phyloP scores from a whole-genome alignment of 148 eudicot species.

The Persicaria maculosa region DNA sequence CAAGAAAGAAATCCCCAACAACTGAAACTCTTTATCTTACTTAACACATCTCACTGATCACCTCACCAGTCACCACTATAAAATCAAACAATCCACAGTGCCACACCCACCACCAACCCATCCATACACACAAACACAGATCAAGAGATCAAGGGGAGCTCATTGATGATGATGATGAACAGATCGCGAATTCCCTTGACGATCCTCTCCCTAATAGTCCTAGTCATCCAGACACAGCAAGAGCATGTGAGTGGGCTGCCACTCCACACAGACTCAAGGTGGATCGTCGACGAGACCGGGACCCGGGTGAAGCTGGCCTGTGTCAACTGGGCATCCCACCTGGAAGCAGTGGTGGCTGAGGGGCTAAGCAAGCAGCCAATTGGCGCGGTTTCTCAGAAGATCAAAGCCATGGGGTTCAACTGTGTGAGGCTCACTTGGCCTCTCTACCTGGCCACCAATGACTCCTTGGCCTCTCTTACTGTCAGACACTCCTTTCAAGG shows the following conservation, averaged over 20 bases:
- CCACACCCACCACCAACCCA: no score
- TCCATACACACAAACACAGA: no score
- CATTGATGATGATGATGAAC: no score
- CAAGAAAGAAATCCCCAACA: no score
- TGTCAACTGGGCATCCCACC: not conserved
- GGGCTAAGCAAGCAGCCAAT: conserved; percentile 24
- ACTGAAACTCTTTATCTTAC: no score
- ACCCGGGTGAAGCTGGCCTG: not conserved
- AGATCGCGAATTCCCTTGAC: no score
- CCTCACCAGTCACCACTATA: no score
- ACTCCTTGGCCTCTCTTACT: conserved; percentile 28
- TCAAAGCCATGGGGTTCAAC: conserved; percentile 59
- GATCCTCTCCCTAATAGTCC: no score
- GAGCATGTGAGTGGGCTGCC: not conserved
- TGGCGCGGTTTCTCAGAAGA: conserved; percentile 35
- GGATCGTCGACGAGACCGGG: not conserved
- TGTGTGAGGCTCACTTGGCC: conserved; percentile 94
- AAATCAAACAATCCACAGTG: no score
- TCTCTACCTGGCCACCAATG: conserved; percentile 57
- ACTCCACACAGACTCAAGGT: not conserved
- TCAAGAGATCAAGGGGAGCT: no score
- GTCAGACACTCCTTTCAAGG: conserved; percentile 49
- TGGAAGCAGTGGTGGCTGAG: not conserved
- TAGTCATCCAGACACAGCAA: no score
- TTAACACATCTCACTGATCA: no score